Evolutionary conservation across 371 early-diverging fungal species (phyloP).

Genomic region (Mortierella sp.): DNA sequence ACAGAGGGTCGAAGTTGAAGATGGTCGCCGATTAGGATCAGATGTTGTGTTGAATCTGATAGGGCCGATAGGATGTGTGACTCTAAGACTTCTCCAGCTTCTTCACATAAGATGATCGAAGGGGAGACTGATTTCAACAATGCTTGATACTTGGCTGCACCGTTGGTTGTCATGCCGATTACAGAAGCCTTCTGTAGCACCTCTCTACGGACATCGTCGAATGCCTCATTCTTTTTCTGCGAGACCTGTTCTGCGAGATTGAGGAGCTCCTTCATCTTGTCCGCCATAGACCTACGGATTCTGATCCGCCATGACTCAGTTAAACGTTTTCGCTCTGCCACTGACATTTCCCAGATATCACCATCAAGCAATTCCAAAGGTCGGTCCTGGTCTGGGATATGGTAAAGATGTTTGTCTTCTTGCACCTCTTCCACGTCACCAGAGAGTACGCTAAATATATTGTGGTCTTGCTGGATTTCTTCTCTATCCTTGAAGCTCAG

Average conservation of each 20-base stretch:
- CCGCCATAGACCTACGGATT: conserved; percentile 25
- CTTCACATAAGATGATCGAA: conserved; percentile 76
- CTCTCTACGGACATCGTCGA: conserved; percentile 43
- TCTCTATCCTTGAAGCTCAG: no score
- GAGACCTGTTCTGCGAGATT: neutral
- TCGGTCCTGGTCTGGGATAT: no score
- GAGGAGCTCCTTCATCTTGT: conserved; percentile 21
- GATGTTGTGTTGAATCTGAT: conserved; percentile 68
- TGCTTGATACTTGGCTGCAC: conserved; percentile 66
- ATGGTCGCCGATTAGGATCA: conserved; percentile 83
- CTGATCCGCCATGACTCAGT: conserved; percentile 51
- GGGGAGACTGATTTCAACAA: conserved; percentile 65
- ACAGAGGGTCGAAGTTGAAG: conserved; percentile 72
- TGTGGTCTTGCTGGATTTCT: no score
- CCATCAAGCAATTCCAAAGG: no score
- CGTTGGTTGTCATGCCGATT: conserved; percentile 66
- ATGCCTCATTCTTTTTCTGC: no score
- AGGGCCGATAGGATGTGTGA: conserved; percentile 74
- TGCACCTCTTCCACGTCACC: no score
- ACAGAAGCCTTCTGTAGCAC: conserved; percentile 50
- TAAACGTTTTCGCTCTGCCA: conserved; percentile 50
- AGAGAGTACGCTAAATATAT: no score
- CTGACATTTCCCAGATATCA: conserved; percentile 62
- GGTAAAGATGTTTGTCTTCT: no score
- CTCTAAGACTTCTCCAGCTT: conserved; percentile 85